These are phyloP conservation scores for Erodium chrysanthum DNA, from an alignment of 441 rosid genomes.

Conservation along the genomic window DNA sequence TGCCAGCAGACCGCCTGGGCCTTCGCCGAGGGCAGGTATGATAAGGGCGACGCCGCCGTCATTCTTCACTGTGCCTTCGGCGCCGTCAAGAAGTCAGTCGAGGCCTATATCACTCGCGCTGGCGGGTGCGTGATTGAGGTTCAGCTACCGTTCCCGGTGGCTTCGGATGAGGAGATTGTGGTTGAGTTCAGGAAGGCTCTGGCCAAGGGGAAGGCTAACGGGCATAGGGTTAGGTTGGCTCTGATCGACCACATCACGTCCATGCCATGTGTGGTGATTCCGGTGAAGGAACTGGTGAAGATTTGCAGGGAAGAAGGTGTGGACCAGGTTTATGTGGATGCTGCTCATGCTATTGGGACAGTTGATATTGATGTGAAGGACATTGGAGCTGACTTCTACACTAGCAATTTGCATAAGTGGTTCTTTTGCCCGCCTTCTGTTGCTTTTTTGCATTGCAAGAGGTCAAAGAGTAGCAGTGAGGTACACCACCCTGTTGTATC, in stretches of 20 bases:
- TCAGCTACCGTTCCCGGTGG: conserved; percentile 41
- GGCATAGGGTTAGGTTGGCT: conserved; percentile 63
- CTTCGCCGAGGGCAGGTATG: conserved; percentile 51
- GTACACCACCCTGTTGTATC: conserved; percentile 93
- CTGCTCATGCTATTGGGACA: conserved; percentile 86
- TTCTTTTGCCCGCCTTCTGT: conserved; percentile 76
- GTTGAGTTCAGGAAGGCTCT: conserved; percentile 48
- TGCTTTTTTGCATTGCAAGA: conserved; percentile 65
- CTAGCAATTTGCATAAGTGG: conserved; percentile 86
- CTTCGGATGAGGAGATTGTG: conserved; percentile 45
- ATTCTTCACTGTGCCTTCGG: conserved; percentile 89
- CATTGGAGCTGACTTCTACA: conserved; percentile 82
- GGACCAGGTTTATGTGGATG: conserved; percentile 73
- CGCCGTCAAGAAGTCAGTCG: conserved; percentile 71
- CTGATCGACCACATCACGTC: conserved; percentile 89
- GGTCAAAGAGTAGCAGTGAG: conserved; percentile 24
- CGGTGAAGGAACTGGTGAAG: conserved; percentile 57
- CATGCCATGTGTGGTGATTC: conserved; percentile 79
- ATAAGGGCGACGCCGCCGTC: conserved; percentile 57
- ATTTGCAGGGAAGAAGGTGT: conserved; percentile 75
- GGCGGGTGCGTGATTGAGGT: conserved; percentile 56
- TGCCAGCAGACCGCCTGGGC: conserved; percentile 62
- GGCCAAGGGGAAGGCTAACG: conserved; percentile 46
- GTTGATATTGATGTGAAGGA: conserved; percentile 75
- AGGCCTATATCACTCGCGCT: conserved; percentile 67